These are phyloP conservation scores for Zygosaccharomyces pseudobailii DNA, from an alignment of 1,139 yeast species.

Conservation along the genomic window DNA sequence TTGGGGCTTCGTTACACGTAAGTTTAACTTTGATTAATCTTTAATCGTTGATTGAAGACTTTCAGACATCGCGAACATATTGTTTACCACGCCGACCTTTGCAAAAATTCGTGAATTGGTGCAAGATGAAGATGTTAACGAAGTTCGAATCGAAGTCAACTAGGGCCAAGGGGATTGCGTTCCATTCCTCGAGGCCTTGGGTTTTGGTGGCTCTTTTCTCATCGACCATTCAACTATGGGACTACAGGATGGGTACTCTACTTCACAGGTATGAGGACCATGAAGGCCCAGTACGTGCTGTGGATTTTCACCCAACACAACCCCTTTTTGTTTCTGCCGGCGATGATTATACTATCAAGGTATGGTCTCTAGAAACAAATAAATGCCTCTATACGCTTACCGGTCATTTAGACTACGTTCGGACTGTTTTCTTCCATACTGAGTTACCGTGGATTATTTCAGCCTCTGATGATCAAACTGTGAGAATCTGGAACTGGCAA, in stretches of 20 bases:
- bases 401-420: slow-evolving; percentile 92
- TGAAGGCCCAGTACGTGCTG: slow-evolving; percentile 95
- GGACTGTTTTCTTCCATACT: slow-evolving; percentile 92
- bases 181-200: slow-evolving; percentile 95
- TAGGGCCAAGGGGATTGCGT: slow-evolving; percentile 97
- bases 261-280: slow-evolving; percentile 97
- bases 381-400: slow-evolving; percentile 86
- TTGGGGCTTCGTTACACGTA: slow-evolving; percentile 3
- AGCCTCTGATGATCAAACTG: slow-evolving; percentile 96
- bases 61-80: slow-evolving; percentile 1
- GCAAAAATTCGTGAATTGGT: neutral
- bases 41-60: neutral
- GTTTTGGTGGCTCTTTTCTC: slow-evolving; percentile 90
- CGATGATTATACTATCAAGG: slow-evolving; percentile 91
- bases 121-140: slow-evolving; percentile 87
- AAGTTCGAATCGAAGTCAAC: slow-evolving; percentile 98
- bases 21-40: slow-evolving; percentile 4
- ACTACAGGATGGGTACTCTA: slow-evolving; percentile 97
- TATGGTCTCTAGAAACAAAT: slow-evolving; percentile 91
- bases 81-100: slow-evolving; percentile 2
- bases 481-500: slow-evolving; percentile 99
- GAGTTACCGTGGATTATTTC: slow-evolving; percentile 97
- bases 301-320: slow-evolving; percentile 96
- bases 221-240: slow-evolving; percentile 97
- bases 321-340: slow-evolving; percentile 97